Base-by-base conservation (phyloP, 768 basidiomycete species). In the Aureoboletus auriporus region DNA sequence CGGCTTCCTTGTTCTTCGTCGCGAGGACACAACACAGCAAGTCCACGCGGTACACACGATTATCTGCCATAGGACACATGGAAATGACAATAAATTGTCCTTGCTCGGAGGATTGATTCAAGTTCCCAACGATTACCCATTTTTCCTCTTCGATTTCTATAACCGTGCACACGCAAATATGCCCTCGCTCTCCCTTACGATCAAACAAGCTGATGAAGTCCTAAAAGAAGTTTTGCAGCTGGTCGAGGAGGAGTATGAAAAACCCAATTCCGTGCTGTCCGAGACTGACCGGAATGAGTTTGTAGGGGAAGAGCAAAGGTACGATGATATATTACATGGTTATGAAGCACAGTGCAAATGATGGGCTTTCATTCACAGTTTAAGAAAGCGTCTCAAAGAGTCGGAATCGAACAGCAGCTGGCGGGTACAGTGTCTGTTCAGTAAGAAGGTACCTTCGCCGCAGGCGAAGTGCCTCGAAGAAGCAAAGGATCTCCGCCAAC, bases 71-170 rank as follows among this genome's bases (percentile, higher is more conserved):
- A 47, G 41, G 31, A 1, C 36, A 13, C 43, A 10, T 39, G 29
- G 41, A 38, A 42, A 35, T 29, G 20, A 42, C 13, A 28, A 34
- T 61, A 61, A 61, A 58, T 54, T 47, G 11, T 31, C 31, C 23
- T 12, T 17, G 16, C 23, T 2, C 31, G 10, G 3, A 9, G 4
- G 9, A 33, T 13, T 33, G 31, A 33, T 33, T 10, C 31, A 23
- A 12, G 6, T 30, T 4, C 1, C 8, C 36, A 12, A 6, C 4
- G 16, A 2, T 17, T 9, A 8, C 29, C 2, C n/a, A 31, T 0
- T 33, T 14, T 31, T 26, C 16, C 30, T 8, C 23, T 30, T 36
- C 9, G 5, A 16, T 23, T 5, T 17, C 39, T n/a, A 13, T 26
- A 17, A 31, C 41, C 33, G 5, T 4, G 23, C 9, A 23, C 12